These are phyloP conservation scores for Globisporangium heterothallicum DNA, from an alignment of 352 stramenopile species.

Conservation along the genomic window DNA sequence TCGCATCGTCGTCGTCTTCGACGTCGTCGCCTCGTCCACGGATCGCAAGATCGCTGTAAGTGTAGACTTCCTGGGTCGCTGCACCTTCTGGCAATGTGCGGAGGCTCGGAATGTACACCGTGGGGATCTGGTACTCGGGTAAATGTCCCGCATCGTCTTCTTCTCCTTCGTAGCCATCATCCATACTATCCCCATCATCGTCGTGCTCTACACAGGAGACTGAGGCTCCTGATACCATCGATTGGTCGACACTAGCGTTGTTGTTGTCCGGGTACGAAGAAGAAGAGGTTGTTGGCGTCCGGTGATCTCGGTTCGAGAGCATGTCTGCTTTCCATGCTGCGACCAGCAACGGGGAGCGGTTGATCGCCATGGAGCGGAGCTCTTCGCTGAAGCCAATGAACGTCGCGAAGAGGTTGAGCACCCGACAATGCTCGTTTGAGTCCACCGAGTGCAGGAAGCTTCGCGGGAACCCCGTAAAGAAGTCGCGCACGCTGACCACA, in stretches of 20 bases:
- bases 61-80: background rate
- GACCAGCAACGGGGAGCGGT: slow-evolving; percentile 13
- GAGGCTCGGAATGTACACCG: slow-evolving; percentile 8
- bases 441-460: slow-evolving; percentile 42
- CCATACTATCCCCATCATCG: background rate
- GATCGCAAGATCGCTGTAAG: background rate
- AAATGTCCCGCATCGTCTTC: background rate
- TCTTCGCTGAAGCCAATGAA: slow-evolving; percentile 45
- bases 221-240: background rate
- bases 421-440: slow-evolving; percentile 30
- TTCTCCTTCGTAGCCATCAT: slow-evolving; percentile 11
- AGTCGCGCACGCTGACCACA: slow-evolving; percentile 30
- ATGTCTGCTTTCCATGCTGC: slow-evolving; percentile 18
- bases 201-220: background rate
- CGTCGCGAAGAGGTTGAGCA: slow-evolving; percentile 29
- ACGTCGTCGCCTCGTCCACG: background rate
- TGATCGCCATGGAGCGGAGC: slow-evolving; percentile 16
- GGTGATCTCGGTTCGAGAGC: slow-evolving; percentile 5
- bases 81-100: background rate
- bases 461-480: slow-evolving; percentile 46
- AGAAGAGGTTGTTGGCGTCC: background rate
- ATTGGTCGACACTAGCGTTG: background rate
- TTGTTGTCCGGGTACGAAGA: background rate
- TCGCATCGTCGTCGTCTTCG: background rate
- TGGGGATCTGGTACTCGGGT: slow-evolving; percentile 1